Evolutionary conservation across 2,329 filamentous ascomycete genomes (phyloP), one percentile per base, ranked within the genome.

Genomic region (Penicillium thymicola): DNA sequence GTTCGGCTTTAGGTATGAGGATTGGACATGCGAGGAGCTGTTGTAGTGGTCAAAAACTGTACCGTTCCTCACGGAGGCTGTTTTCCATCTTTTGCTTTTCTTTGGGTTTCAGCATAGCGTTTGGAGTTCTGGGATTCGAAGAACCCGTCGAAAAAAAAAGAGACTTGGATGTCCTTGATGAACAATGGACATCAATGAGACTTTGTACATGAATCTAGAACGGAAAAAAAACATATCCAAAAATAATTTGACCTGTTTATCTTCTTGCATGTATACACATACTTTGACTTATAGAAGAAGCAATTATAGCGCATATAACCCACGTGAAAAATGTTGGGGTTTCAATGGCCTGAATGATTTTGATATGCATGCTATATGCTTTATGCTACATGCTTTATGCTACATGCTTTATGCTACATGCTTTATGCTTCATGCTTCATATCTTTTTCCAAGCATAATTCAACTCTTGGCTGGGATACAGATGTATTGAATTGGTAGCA

Each of bases 11-110:
- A 93, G 89, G 79, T 97, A 97, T 76, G 94, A 99, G 82, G 94
- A 99, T 76, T 99, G 94, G 94, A 96, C 92, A 36, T 97, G 92
- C 78, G 94, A 97, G 78, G 94, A 99, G 77, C 82, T 97, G 63
- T 83, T 96, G 54, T 82, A 76, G 71, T 59, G 30, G 27, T 40
- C 10, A 47, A 41, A 46, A 52, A 45, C 53, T 37, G 49, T 51
- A 30, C 55, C 38, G 3, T 50, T 64, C 59, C 63, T 58, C 49
- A 52, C 60, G 58, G 44, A 59, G 57, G 53, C 47, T 57, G 51
- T 53, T 61, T 62, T 61, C 50, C 59, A 51, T 59, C 47, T 62
- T 59, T 61, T 54, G 59, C 51, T 59, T 60, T 56, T 62, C 27
- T 59, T 58, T 62, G 64, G 58, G 60, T 67, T 66, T 60, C 65